Conservation (phyloP, 148 eudicot species). For the Mesembryanthemum crystallinum region DNA sequence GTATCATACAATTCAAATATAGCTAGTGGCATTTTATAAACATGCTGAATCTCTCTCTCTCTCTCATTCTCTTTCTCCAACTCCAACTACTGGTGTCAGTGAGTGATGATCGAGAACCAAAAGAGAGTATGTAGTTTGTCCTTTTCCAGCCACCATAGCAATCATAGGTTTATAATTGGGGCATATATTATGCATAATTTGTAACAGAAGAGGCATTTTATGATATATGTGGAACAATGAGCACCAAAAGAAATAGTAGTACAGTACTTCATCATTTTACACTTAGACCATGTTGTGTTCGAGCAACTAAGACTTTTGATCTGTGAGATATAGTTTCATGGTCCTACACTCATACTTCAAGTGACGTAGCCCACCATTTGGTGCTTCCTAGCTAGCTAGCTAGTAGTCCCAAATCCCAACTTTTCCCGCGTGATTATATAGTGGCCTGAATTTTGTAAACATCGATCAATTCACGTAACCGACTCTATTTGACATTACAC, state of each 20-base stretch:
- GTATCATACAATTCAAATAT: too few relatives aligned
- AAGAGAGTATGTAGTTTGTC: background rate
- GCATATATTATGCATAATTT: too few relatives aligned
- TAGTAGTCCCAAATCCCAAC: background rate
- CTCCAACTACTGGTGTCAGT: too few relatives aligned
- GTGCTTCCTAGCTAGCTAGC: background rate
- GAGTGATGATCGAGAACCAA: background rate
- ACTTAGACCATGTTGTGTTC: conserved; percentile 10
- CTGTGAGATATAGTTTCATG: background rate
- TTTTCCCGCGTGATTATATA: conserved; percentile 25
- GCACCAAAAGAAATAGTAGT: conserved; percentile 13
- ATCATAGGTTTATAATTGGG: conserved; percentile 25
- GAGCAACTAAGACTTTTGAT: background rate
- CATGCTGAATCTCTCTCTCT: background rate
- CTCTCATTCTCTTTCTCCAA: too few relatives aligned
- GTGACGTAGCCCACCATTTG: conserved; percentile 25
- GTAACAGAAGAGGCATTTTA: background rate
- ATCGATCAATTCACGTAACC: too few relatives aligned
- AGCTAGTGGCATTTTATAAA: too few relatives aligned
- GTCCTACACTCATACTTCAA: background rate
- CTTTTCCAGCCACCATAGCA: conserved; percentile 9
- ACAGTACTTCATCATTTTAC: background rate
- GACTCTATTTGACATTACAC: too few relatives aligned
- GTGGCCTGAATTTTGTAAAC: too few relatives aligned
- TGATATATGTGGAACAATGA: conserved; percentile 24